Evolutionary conservation across 2,329 filamentous ascomycete species (phyloP), one percentile per base, ranked within the genome.

Genomic region (Grosmannia serpens): DNA sequence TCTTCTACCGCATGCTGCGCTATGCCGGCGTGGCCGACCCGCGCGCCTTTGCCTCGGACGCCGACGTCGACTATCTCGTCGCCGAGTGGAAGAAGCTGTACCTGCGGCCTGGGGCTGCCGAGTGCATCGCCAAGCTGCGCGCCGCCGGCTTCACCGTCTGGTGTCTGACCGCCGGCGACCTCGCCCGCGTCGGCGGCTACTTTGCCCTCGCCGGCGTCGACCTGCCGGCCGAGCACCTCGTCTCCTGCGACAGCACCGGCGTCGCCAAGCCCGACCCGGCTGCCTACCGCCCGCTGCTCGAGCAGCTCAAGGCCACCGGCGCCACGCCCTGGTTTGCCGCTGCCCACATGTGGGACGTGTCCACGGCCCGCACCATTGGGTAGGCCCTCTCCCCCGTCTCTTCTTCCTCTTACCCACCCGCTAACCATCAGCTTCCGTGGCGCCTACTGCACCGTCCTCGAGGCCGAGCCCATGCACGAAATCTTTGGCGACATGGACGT

Each of bases 261-360:
- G 66, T 78, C 6, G 76, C 73, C 7, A 81, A 82, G 64, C 79
- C 79, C 1, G 72, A 73, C 0, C 65, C 75, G 9, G 71, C 64
- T 7, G 74, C 75, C 0, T 82, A 82, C 64, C 62, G 65, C 62
- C 69, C 72, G 3, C 63, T 77, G 11, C 67, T 75, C 51, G 59
- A 59, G 0, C 64, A 64, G 0, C 69, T 74, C 55, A 71, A 70
- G 57, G 44, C 51, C 31, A 44, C 35, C 41, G 64, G 62, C 22
- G 60, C 53, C 29, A 56, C 53, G 53, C 62, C 64, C 3, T 81
- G 78, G 78, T 81, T 80, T 66, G 78, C 76, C 1, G 79, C 79
- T 1, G 78, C 77, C 17, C 79, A 82, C 68, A 76, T 78, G 72
- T 81, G 79, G 79, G 79, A 82, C 67, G 78, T 79, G 4, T 71